Percentiles rank a stretch among this genome's conserved stretches.
Evolutionary conservation across 176 grass and related monocot genomes (phyloP).

Genomic region (Carex parvula): DNA sequence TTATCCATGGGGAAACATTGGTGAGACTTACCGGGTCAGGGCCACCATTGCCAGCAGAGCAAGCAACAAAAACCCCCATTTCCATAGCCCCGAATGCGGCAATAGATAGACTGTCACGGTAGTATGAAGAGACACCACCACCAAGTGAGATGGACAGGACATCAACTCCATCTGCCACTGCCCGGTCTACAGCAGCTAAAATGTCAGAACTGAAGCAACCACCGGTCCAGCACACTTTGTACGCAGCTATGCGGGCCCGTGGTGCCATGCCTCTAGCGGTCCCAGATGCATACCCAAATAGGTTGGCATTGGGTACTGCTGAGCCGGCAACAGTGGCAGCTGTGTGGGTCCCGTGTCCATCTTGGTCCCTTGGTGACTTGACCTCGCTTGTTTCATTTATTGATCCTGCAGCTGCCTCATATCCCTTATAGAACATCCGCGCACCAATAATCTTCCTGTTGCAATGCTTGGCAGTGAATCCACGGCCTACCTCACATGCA

Average conservation of each 20-base stretch:
- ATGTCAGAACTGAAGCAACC: slow-evolving; percentile 99
- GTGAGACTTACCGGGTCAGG: slow-evolving; percentile 93
- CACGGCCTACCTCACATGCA: slow-evolving; percentile 68
- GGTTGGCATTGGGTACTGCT: slow-evolving; percentile 57
- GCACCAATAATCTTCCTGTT: slow-evolving; percentile 87
- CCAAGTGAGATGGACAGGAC: slow-evolving; percentile 98
- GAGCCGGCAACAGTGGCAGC: slow-evolving; percentile 79
- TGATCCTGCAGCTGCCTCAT: slow-evolving; percentile 77
- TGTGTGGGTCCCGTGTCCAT: slow-evolving; percentile 97
- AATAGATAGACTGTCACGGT: slow-evolving; percentile 75
- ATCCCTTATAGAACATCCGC: slow-evolving; percentile 82
- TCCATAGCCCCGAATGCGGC: slow-evolving; percentile 93
- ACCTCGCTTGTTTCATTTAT: slow-evolving; percentile 86
- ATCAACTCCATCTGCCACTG: slow-evolving; percentile 89
- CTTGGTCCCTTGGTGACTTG: slow-evolving; percentile 96
- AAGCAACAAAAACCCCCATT: slow-evolving; percentile 96
- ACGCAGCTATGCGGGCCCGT: slow-evolving; percentile 71
- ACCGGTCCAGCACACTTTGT: slow-evolving; percentile 97
- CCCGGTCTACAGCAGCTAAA: slow-evolving; percentile 84
- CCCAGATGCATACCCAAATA: slow-evolving; percentile 74
- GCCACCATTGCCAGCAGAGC: slow-evolving; percentile 87
- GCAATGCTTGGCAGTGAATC: slow-evolving; percentile 59
- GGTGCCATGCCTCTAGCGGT: slow-evolving; percentile 92
- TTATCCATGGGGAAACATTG: slow-evolving; percentile 89
- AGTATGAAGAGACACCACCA: slow-evolving; percentile 73